Evolutionary conservation across 129 eudicot genomes (phyloP).

Genomic region (Logfia minima): DNA sequence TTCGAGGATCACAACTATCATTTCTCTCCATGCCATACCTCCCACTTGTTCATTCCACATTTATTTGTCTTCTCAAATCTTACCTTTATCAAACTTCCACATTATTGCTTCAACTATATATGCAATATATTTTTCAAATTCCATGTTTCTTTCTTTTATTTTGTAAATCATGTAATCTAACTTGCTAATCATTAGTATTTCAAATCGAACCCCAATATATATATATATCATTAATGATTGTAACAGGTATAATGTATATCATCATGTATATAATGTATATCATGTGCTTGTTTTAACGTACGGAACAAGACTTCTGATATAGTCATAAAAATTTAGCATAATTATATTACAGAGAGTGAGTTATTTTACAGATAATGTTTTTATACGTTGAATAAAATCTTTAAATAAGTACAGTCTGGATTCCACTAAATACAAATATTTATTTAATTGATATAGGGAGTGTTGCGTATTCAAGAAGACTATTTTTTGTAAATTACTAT

Average conservation of each 20-base stretch:
- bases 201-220: not conserved
- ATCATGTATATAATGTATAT: too few relatives aligned
- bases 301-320: too few relatives aligned
- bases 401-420: not conserved
- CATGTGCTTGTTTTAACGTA: too few relatives aligned
- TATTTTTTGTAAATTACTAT: too few relatives aligned
- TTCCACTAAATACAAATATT: not conserved
- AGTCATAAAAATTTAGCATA: not conserved
- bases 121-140: not conserved
- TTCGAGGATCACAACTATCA: constrained; percentile 1
- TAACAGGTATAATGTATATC: not conserved
- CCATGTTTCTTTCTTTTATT: not conserved
- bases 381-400: not conserved
- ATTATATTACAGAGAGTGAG: not conserved
- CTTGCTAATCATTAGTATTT: not conserved
- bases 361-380: not conserved
- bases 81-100: not conserved
- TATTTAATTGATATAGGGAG: not conserved
- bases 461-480: not conserved
- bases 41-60: constrained; percentile 12
- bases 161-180: not conserved
- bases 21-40: constrained; percentile 21
- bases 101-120: not conserved
- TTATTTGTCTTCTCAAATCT: constrained; percentile 4
- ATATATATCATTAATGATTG: not conserved